A percentile compares a stretch with the other conserved stretches of the same genome.
These are phyloP conservation scores for Teratosphaeria zuluensis DNA, from an alignment of 2,329 filamentous ascomycete genomes.

Conservation along the genomic window DNA sequence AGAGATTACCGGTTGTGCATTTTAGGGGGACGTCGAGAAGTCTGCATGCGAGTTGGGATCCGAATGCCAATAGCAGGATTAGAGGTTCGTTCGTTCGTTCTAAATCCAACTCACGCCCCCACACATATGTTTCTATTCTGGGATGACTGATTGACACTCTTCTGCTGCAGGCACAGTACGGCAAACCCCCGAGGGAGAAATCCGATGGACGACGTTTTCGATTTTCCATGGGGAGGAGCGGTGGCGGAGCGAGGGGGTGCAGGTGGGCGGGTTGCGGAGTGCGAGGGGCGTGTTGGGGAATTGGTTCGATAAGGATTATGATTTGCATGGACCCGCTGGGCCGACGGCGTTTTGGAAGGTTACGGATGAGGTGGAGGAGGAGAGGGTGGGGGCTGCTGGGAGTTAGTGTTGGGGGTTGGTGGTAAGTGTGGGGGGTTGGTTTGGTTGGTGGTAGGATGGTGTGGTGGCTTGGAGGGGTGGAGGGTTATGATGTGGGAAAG, in stretches of 20 bases:
- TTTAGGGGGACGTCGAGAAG: constrained; percentile 55
- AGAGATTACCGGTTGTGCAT: constrained; percentile 52
- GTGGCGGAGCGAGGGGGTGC: constrained; percentile 69
- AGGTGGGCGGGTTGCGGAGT: constrained; percentile 58
- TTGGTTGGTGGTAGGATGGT: too few relatives aligned
- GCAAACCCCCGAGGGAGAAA: constrained; percentile 58
- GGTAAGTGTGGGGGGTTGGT: too few relatives aligned
- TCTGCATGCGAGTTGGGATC: constrained; percentile 56
- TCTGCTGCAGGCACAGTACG: constrained; percentile 46
- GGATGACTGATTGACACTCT: too few relatives aligned
- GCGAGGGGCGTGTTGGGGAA: constrained; percentile 61
- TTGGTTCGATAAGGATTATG: constrained; percentile 71
- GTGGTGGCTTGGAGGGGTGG: too few relatives aligned
- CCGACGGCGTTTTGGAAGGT: constrained; percentile 74
- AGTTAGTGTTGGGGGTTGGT: background rate
- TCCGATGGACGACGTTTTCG: constrained; percentile 63
- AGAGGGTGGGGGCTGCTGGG: constrained; percentile 8
- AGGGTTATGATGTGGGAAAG: too few relatives aligned
- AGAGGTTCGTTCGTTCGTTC: constrained; percentile 47
- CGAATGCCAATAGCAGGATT: constrained; percentile 58
- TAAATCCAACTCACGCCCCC: background rate
- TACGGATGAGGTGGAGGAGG: constrained; percentile 38
- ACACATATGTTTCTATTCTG: too few relatives aligned
- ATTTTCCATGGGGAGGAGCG: constrained; percentile 55
- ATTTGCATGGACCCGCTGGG: constrained; percentile 58